phyloP scores from a whole-genome alignment of 495 filamentous ascomycete species.

The Penicillium desertorum region DNA sequence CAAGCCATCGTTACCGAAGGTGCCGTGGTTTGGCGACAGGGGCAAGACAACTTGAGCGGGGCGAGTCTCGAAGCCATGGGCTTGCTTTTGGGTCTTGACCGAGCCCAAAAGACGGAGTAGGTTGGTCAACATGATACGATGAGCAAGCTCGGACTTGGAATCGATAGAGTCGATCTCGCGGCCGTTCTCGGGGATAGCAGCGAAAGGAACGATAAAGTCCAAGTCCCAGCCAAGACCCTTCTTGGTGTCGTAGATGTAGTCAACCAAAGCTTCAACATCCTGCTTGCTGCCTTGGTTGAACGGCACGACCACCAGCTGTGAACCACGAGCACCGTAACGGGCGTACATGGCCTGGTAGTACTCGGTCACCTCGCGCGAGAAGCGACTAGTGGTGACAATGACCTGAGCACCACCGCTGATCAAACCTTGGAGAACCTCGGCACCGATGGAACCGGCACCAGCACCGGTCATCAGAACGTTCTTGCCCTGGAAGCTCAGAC shows the following conservation, averaged over 20 bases:
- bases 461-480: conserved; percentile 98
- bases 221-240: conserved; percentile 97
- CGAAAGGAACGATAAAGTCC: conserved; percentile 94
- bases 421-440: conserved; percentile 94
- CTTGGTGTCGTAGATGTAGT: conserved; percentile 97
- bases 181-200: conserved; percentile 95
- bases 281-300: conserved; percentile 99
- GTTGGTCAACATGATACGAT: conserved; percentile 99
- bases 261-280: conserved; percentile 87
- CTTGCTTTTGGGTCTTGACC: conserved; percentile 86
- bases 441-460: conserved; percentile 95
- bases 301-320: conserved; percentile 94
- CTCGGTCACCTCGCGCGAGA: conserved; percentile 96
- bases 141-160: conserved; percentile 96
- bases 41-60: conserved; percentile 96
- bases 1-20: conserved; percentile 95
- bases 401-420: conserved; percentile 97
- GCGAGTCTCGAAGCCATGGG: conserved; percentile 86
- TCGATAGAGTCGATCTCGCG: conserved; percentile 97
- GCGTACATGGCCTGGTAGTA: conserved; percentile 99
- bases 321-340: conserved; percentile 87
- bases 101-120: conserved; percentile 84
- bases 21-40: conserved; percentile 96
- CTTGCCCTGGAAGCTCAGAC: conserved; percentile 91
- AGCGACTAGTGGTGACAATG: conserved; percentile 91